Evolutionary conservation across 768 basidiomycete species (phyloP), one percentile per base, ranked within the genome.

Genomic region (Suillus weaverae): DNA sequence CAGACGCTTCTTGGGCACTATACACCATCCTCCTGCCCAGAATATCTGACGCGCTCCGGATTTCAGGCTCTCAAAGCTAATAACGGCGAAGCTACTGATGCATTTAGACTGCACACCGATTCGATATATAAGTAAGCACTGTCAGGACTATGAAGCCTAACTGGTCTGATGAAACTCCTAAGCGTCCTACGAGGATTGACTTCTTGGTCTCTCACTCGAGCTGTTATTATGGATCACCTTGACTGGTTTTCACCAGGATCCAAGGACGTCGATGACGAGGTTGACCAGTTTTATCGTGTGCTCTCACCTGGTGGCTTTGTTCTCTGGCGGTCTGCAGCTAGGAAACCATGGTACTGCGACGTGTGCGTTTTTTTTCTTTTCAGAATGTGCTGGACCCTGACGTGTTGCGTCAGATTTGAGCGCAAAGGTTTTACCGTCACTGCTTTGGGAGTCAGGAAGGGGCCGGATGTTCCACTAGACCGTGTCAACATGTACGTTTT

Each of bases 31-130:
- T 89, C 86, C 1, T 86, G 84, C 68, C 91, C 90, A 1, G 75
- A 80, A 10, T 92, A 90, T 73, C 81, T 92, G 54, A 89, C 85
- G 2, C 85, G 80, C 0, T 73, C 79, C 2, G 88, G 90, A 0
- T 91, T 87, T 71, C 80, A 85, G 11, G 72, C 75, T 22, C 80
- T 91, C 20, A 84, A 83, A 70, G 75, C 81, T 16, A 78, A 85
- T 63, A 76, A 82, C 54, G 81, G 78, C 30, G 73, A 71, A 57
- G 76, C 72, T 20, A 73, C 86, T 43, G 82, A 88, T 63, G 78
- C 82, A 0, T 88, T 92, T 78, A 81, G 88, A 35, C 71, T 92
- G 51, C 91, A 92, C 72, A 91, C 91, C 0, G 88, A 91, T 67
- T 85, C 86, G 2, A 88, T 91, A 67, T 70, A 85, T 64, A 87